A percentile compares a stretch with the other conserved stretches of the same genome.
Conservation (phyloP, 2,329 filamentous ascomycete species). For the Apiospora aurea region DNA sequence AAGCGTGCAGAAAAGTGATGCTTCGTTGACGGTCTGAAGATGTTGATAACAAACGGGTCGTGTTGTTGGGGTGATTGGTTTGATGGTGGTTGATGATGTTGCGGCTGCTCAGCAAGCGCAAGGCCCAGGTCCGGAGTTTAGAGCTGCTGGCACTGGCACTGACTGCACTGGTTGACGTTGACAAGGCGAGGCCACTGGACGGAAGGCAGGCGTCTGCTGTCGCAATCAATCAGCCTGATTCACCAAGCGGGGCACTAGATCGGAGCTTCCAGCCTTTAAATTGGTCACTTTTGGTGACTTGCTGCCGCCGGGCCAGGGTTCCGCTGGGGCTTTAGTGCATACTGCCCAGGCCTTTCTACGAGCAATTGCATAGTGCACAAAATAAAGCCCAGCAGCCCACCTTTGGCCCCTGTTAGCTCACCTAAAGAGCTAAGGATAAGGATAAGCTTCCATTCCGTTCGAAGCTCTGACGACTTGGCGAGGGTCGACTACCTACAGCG, state of each 20-base stretch:
- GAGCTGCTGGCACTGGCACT: slow-evolving; percentile 3
- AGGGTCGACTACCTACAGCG: background rate
- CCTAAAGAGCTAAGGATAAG: slow-evolving; percentile 12
- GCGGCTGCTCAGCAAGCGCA: slow-evolving; percentile 20
- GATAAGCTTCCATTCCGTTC: slow-evolving; percentile 10
- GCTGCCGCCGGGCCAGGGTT: background rate
- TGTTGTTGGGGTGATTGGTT: slow-evolving; percentile 4
- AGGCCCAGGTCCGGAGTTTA: slow-evolving; percentile 20
- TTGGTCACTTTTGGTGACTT: no score
- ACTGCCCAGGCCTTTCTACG: background rate
- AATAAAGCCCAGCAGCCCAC: background rate
- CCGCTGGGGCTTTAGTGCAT: slow-evolving; percentile 6
- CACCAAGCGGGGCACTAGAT: slow-evolving; percentile 29
- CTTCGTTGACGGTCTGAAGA: background rate
- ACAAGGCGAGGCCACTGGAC: slow-evolving; percentile 6
- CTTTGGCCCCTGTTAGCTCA: background rate
- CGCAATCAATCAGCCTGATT: slow-evolving; percentile 39
- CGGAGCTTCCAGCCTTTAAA: slow-evolving; percentile 18
- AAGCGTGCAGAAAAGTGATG: slow-evolving; percentile 11
- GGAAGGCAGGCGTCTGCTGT: slow-evolving; percentile 25
- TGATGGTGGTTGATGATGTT: slow-evolving; percentile 16
- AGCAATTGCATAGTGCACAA: background rate
- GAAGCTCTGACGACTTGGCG: slow-evolving; percentile 4
- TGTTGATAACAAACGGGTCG: slow-evolving; percentile 13
- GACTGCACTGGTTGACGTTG: background rate